Evolutionary conservation across 768 basidiomycete species (phyloP).

Genomic region (Pisolithus albus): DNA sequence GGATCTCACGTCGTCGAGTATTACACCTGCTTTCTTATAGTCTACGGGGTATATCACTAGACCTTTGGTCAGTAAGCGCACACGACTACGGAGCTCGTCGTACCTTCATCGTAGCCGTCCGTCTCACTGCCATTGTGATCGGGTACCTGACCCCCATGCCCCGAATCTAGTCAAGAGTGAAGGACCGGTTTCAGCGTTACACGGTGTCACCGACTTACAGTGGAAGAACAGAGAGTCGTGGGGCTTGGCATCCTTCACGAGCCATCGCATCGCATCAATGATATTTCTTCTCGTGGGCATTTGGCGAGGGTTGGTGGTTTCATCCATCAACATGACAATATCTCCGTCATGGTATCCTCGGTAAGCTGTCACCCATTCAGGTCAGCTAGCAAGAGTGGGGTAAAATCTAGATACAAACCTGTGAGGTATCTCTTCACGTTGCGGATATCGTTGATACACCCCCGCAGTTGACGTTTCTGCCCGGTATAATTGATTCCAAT

Average conservation of each 20-base stretch:
- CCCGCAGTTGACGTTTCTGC: constrained; percentile 53
- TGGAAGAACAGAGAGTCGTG: constrained; percentile 79
- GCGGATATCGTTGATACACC: constrained; percentile 77
- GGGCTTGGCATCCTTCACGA: constrained; percentile 58
- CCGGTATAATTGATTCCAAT: constrained; percentile 80
- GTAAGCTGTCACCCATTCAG: constrained; percentile 22
- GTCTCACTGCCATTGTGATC: constrained; percentile 74
- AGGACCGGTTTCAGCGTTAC: background rate
- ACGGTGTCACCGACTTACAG: constrained; percentile 29
- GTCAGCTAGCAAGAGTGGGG: background rate
- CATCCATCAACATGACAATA: constrained; percentile 52
- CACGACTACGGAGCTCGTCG: background rate
- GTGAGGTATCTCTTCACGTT: constrained; percentile 65
- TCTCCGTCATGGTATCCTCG: constrained; percentile 47
- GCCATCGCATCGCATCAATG: constrained; percentile 54
- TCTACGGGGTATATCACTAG: constrained; percentile 87
- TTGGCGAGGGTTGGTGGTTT: constrained; percentile 34
- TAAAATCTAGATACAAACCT: constrained; percentile 30
- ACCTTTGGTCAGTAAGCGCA: background rate
- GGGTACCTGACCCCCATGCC: constrained; percentile 88
- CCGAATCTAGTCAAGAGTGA: constrained; percentile 55
- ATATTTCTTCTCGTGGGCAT: constrained; percentile 50
- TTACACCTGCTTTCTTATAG: constrained; percentile 66
- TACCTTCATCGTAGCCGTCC: constrained; percentile 77
- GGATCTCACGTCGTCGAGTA: constrained; percentile 64